Evolutionary conservation across 2,329 filamentous ascomycete genomes (phyloP).

Genomic region (Blastomyces parvus): DNA sequence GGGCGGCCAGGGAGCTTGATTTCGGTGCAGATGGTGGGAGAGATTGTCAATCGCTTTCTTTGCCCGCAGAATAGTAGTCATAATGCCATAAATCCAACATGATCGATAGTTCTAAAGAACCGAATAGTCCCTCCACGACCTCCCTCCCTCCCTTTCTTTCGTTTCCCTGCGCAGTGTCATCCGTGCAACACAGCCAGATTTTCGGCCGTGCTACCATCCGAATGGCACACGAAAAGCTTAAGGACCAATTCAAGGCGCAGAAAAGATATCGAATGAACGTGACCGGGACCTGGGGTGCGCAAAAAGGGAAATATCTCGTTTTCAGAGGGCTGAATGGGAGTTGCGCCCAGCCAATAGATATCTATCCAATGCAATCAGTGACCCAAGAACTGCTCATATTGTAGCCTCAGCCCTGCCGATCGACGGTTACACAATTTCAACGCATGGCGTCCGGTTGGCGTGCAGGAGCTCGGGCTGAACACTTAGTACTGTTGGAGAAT

Average conservation of each 20-base stretch:
- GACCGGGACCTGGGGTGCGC: neutral
- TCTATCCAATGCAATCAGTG: too few species aligned
- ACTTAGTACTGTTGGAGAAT: neutral
- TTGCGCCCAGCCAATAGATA: neutral
- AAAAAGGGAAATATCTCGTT: conserved; percentile 5
- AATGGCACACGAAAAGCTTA: neutral
- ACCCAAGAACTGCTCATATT: neutral
- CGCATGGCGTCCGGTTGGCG: neutral
- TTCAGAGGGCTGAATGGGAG: neutral
- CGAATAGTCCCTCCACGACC: neutral
- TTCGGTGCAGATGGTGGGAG: too few species aligned
- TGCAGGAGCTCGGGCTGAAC: neutral
- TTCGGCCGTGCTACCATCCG: neutral
- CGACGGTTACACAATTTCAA: neutral
- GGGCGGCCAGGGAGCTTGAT: too few species aligned
- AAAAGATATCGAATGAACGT: neutral
- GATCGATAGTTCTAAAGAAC: neutral
- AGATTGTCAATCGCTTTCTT: neutral
- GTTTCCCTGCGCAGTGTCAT: too few species aligned
- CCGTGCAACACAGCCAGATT: neutral
- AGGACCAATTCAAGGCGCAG: neutral
- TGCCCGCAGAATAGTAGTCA: neutral
- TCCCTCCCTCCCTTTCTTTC: neutral
- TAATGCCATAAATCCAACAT: neutral
- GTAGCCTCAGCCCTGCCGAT: neutral